Evolutionary conservation across 768 basidiomycete genomes (phyloP).

Genomic region (Termitomyces sp.): DNA sequence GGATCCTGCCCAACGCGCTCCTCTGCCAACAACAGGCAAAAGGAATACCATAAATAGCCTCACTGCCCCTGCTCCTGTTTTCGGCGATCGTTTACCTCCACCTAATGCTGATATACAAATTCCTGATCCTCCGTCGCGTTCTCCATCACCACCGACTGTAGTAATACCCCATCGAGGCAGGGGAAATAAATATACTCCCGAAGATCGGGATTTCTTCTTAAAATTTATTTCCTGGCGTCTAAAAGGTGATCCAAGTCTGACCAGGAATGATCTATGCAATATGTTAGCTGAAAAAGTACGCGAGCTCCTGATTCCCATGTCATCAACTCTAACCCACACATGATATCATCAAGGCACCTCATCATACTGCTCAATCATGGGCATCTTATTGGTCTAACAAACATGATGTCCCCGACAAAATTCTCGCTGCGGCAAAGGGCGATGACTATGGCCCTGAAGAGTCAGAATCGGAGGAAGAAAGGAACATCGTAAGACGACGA

Average conservation of each 20-base stretch:
- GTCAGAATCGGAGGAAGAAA: conserved; percentile 20
- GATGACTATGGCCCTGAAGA: conserved; percentile 25
- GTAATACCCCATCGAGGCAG: conserved; percentile 39
- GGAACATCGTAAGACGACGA: conserved; percentile 16
- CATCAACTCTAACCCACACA: conserved; percentile 5
- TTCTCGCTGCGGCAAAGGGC: conserved; percentile 41
- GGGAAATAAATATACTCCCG: conserved; percentile 63
- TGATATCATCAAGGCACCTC: conserved; percentile 48
- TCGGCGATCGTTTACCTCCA: conserved; percentile 45
- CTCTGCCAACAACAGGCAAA: conserved; percentile 24
- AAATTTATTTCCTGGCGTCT: conserved; percentile 63
- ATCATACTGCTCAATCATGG: conserved; percentile 64
- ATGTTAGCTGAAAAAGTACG: conserved; percentile 53
- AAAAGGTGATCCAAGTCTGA: conserved; percentile 47
- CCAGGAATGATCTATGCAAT: conserved; percentile 50
- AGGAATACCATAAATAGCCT: conserved; percentile 60
- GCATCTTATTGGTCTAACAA: conserved; percentile 62
- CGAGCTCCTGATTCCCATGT: conserved; percentile 1
- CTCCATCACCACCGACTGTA: conserved; percentile 61
- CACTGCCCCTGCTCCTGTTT: conserved; percentile 47
- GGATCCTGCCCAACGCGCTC: conserved; percentile 18
- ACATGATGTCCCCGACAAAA: conserved; percentile 66
- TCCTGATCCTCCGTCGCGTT: conserved; percentile 62
- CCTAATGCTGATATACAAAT: conserved; percentile 59
- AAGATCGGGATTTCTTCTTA: conserved; percentile 65